Percentiles rank a stretch among this genome's conserved stretches.
These are phyloP conservation scores for Capsicum baccatum DNA, from an alignment of 257 asterid species.

Conservation along the genomic window DNA sequence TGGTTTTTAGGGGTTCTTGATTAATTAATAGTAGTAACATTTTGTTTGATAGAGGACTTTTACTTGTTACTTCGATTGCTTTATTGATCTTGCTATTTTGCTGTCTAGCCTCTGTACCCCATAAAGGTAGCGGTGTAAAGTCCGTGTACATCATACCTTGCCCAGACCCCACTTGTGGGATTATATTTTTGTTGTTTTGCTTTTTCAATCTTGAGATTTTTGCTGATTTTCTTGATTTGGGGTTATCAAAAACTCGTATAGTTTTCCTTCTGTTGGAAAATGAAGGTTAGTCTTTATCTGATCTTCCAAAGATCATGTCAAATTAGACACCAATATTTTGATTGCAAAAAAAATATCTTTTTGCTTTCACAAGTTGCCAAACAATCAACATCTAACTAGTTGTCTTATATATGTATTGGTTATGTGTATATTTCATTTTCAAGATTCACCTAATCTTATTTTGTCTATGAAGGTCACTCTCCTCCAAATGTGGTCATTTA, in stretches of 20 bases:
- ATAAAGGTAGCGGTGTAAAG: background rate
- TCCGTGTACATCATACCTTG: background rate
- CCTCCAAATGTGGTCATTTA: conserved; percentile 47
- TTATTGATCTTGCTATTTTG: background rate
- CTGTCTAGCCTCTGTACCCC: too few relatives aligned
- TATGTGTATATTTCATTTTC: background rate
- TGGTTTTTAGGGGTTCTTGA: background rate
- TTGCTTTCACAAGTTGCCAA: background rate
- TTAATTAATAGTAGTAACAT: background rate
- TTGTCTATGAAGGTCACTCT: background rate
- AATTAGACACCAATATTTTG: background rate
- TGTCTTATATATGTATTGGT: background rate
- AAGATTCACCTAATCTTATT: background rate
- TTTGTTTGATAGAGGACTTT: background rate
- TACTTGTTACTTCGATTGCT: background rate
- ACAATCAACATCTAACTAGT: background rate
- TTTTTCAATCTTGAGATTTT: conserved; percentile 22
- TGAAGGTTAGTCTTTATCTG: background rate
- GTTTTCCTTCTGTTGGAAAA: background rate
- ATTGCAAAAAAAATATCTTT: background rate
- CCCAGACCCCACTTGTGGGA: background rate
- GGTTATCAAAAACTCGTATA: background rate
- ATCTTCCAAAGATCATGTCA: background rate
- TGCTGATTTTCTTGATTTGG: background rate
- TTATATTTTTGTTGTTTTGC: background rate